Base-by-base conservation (phyloP, 805 yeast genomes). In the Candida tammaniensis region DNA sequence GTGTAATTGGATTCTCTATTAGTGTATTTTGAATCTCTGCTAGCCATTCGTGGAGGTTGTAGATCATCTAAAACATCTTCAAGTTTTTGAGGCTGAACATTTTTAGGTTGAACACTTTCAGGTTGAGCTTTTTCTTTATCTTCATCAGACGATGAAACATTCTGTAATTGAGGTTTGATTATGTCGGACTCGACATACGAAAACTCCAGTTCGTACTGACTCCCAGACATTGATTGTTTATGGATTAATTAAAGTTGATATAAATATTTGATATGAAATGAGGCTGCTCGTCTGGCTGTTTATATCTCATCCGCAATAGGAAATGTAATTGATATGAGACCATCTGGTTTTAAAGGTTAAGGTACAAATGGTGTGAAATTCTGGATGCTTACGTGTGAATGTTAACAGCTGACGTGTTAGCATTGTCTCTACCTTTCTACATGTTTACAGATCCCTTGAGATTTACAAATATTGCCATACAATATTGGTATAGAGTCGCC, bases 141-240 rank as follows among this genome's bases (percentile, higher is more conserved):
- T 5, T 13, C 24, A 31, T 14, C 14, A 15, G 33, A 15, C 11
- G 30, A 7, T 15, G 33, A 23, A 27, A 30, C 7, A 10, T 24
- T 20, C 11, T 35, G 23, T 17, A 23, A 20, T 23, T 21, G 24
- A 11, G 37, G 35, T n/a, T 13, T 24, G 24, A 17, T 13, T 7
- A 24, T 33, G 7, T 39, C 46, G 1, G 42, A 37, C 10, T 30
- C 41, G 11, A 35, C 30, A 21, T 43, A 43, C 4, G 47, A 43
- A 29, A 43, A 43, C 21, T 43, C 47, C 21, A 31, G 21, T 14
- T 30, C 35, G 9, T 25, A 26, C 12, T 35, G 31, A 10, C 33
- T 27, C 14, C 17, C 24, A 15, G 35, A 30, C 39, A 35, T 35
- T n/a, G n/a, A n/a, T n/a, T n/a, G 19, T 23, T 27, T 5, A 13